A percentile compares a stretch with the other conserved stretches of the same genome.
These are phyloP conservation scores for Pythium dissimile DNA, from an alignment of 352 stramenopile species.

Conservation along the genomic window DNA sequence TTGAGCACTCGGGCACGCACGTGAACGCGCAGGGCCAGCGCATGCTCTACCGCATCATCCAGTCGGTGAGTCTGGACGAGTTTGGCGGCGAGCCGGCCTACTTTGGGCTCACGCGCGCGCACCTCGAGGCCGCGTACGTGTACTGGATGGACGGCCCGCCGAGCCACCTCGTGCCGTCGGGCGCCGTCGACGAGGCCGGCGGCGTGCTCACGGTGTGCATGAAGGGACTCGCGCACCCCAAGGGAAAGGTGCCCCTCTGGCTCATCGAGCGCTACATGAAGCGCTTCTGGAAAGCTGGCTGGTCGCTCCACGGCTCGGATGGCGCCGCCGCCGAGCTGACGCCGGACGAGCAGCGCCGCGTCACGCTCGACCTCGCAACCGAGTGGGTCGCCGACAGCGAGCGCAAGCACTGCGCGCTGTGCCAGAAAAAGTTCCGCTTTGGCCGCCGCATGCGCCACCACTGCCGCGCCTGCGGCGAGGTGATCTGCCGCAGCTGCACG, in stretches of 20 bases:
- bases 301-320: slow-evolving; percentile 4
- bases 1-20: slow-evolving; percentile 66
- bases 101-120: slow-evolving; percentile 63
- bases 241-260: slow-evolving; percentile 52
- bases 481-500: slow-evolving; percentile 20
- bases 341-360: slow-evolving; percentile 13
- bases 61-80: slow-evolving; percentile 53
- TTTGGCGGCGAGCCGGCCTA: slow-evolving; percentile 65
- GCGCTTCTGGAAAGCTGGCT: slow-evolving; percentile 43
- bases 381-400: slow-evolving; percentile 62
- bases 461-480: slow-evolving; percentile 48
- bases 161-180: slow-evolving; percentile 7
- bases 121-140: slow-evolving; percentile 58
- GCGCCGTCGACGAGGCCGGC: not conserved
- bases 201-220: slow-evolving; percentile 50
- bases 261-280: slow-evolving; percentile 63
- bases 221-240: slow-evolving; percentile 57
- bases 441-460: slow-evolving; percentile 62
- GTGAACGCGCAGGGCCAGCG: slow-evolving; percentile 43
- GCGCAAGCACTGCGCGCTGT: slow-evolving; percentile 48
- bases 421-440: slow-evolving; percentile 59
- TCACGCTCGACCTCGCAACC: slow-evolving; percentile 53
- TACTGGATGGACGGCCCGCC: slow-evolving; percentile 58
- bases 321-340: not conserved
- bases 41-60: slow-evolving; percentile 60